phyloP scores from a whole-genome alignment of 2,329 filamentous ascomycete species.

The Neophaeococcomyces aloes region DNA sequence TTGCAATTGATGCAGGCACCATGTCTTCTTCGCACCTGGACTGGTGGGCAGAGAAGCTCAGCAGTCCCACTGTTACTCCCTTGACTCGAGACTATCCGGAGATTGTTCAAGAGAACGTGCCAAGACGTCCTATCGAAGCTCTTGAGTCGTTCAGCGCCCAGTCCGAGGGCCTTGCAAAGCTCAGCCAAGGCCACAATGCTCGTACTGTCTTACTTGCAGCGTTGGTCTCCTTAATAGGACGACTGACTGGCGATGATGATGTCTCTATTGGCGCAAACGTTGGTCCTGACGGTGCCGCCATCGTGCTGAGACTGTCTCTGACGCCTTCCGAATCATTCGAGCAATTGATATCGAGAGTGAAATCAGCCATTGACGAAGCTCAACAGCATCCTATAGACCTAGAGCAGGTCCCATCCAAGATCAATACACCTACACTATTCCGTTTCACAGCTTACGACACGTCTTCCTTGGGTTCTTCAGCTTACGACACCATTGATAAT shows the following conservation, averaged over 20 bases:
- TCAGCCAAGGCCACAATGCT: conserved; percentile 27
- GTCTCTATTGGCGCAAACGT: conserved; percentile 38
- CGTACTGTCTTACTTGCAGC: conserved; percentile 36
- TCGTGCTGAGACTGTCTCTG: conserved; percentile 36
- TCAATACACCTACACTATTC: conserved; percentile 32
- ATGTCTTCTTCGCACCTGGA: conserved; percentile 27
- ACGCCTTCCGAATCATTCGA: conserved; percentile 32
- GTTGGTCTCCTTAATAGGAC: conserved; percentile 34
- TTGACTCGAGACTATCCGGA: conserved; percentile 37
- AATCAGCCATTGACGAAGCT: conserved; percentile 19
- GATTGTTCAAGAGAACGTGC: conserved; percentile 24
- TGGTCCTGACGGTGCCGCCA: conserved; percentile 34
- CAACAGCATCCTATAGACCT: conserved; percentile 11
- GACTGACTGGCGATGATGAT: conserved; percentile 40
- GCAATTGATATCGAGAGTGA: conserved; percentile 31
- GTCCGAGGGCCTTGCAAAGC: conserved; percentile 29
- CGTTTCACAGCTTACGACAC: conserved; percentile 39
- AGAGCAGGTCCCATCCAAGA: conserved; percentile 10
- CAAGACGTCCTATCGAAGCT: conserved; percentile 31
- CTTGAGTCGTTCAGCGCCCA: conserved; percentile 33
- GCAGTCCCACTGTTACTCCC: conserved; percentile 34
- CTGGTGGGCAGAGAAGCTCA: conserved; percentile 32
- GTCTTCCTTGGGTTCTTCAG: conserved; percentile 27
- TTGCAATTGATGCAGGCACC: too few species aligned
- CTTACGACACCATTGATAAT: conserved; percentile 35